Conservation (phyloP, 2,329 filamentous ascomycete species). For the Grosmannia serpens region DNA sequence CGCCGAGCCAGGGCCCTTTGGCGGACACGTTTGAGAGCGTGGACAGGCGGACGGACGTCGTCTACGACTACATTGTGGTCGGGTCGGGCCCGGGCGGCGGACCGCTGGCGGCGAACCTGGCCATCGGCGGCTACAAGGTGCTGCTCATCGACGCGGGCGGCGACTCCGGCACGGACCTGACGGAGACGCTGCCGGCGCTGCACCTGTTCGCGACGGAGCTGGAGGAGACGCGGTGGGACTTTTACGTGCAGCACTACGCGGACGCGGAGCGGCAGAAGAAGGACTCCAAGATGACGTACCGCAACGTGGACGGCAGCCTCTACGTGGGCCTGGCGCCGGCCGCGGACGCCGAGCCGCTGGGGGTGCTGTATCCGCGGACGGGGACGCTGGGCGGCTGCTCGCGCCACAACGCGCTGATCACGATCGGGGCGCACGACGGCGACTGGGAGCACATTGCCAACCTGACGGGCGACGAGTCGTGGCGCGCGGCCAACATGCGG, state of each 20-base stretch:
- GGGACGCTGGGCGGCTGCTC: slow-evolving; percentile 27
- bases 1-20: too few relatives aligned
- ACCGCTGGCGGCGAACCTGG: slow-evolving; percentile 45
- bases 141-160: slow-evolving; percentile 48
- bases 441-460: slow-evolving; percentile 29
- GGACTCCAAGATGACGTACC: slow-evolving; percentile 38
- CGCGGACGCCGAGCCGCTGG: slow-evolving; percentile 19
- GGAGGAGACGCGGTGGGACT: slow-evolving; percentile 36
- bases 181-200: slow-evolving; percentile 16
- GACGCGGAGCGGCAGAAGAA: slow-evolving; percentile 34
- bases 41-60: slow-evolving; percentile 1
- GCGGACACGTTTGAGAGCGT: too few relatives aligned
- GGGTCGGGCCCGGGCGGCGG: slow-evolving; percentile 49
- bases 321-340: slow-evolving; percentile 24
- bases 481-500: slow-evolving; percentile 43
- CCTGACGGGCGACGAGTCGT: slow-evolving; percentile 30
- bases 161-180: slow-evolving; percentile 28
- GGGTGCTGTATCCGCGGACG: slow-evolving; percentile 25
- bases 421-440: slow-evolving; percentile 25
- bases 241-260: slow-evolving; percentile 49
- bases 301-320: slow-evolving; percentile 21
- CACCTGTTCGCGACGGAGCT: slow-evolving; percentile 15
- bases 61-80: slow-evolving; percentile 52
- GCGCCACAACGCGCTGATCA: slow-evolving; percentile 25
- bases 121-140: slow-evolving; percentile 45